Conservation (phyloP, 1,284 basidiomycete genomes). For the Pseudozyma sp. region DNA sequence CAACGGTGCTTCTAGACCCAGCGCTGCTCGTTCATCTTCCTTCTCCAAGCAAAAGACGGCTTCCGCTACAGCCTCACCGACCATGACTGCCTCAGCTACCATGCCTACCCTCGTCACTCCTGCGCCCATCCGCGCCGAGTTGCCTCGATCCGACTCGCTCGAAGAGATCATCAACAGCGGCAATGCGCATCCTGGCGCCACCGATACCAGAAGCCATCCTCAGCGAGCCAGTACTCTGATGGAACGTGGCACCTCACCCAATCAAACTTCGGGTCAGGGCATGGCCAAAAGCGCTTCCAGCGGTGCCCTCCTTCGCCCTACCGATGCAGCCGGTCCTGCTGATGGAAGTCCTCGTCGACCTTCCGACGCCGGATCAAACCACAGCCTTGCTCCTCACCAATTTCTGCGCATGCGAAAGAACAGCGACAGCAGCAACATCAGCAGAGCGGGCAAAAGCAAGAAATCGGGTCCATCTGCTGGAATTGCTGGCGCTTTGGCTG, state of each 20-base stretch:
- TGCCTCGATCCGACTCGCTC: constrained; percentile 45
- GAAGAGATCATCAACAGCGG: constrained; percentile 47
- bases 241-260: constrained; percentile 18
- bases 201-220: constrained; percentile 10
- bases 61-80: constrained; percentile 9
- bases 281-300: constrained; percentile 48
- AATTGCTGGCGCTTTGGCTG: constrained; percentile 61
- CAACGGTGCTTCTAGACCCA: not conserved
- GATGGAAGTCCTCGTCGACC: constrained; percentile 41
- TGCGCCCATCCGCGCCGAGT: constrained; percentile 41
- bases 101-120: constrained; percentile 49
- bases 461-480: constrained; percentile 38
- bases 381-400: constrained; percentile 19
- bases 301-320: constrained; percentile 34
- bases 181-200: constrained; percentile 7
- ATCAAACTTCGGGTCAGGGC: constrained; percentile 4
- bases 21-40: constrained; percentile 1
- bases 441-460: constrained; percentile 28
- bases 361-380: constrained; percentile 32
- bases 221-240: constrained; percentile 36
- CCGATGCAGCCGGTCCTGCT: constrained; percentile 9
- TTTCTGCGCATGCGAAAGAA: constrained; percentile 51
- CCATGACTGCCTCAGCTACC: constrained; percentile 34
- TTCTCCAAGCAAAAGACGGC: constrained; percentile 1
- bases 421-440: constrained; percentile 42